These are phyloP conservation scores for Chrysochromulina tobinii DNA, from an alignment of 78 protist species.

Conservation along the genomic window DNA sequence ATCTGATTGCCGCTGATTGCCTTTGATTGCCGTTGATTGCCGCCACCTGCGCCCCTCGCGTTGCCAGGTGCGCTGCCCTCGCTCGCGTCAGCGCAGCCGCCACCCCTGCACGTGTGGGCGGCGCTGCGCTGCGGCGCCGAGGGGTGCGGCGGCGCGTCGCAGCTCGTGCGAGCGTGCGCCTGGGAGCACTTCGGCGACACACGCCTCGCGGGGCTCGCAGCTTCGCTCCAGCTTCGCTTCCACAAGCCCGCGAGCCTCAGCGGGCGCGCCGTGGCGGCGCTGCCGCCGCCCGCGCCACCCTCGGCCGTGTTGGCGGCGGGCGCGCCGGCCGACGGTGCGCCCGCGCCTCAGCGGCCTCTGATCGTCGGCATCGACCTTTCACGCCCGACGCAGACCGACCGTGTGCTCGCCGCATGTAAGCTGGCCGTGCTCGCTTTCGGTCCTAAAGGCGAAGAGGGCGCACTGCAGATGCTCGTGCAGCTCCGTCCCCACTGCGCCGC, in stretches of 20 bases:
- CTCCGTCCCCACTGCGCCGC: too few species aligned
- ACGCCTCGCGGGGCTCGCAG: background rate
- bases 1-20: background rate
- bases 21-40: background rate
- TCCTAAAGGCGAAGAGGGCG: too few species aligned
- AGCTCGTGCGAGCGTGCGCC: background rate
- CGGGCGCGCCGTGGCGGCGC: too few species aligned
- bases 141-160: background rate
- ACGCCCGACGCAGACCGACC: background rate
- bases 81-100: background rate
- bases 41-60: background rate
- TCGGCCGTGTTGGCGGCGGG: background rate
- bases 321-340: background rate
- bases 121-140: constrained; percentile 21
- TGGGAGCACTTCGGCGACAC: background rate
- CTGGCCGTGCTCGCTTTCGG: background rate
- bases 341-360: background rate
- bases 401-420: background rate
- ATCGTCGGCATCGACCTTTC: too few species aligned
- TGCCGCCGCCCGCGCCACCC: too few species aligned
- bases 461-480: too few species aligned
- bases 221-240: background rate
- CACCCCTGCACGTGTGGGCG: background rate
- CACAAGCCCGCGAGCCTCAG: background rate
- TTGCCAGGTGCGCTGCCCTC: background rate